Evolutionary conservation across 176 grass and related monocot genomes (phyloP).

Genomic region (Panicum miliaceum): DNA sequence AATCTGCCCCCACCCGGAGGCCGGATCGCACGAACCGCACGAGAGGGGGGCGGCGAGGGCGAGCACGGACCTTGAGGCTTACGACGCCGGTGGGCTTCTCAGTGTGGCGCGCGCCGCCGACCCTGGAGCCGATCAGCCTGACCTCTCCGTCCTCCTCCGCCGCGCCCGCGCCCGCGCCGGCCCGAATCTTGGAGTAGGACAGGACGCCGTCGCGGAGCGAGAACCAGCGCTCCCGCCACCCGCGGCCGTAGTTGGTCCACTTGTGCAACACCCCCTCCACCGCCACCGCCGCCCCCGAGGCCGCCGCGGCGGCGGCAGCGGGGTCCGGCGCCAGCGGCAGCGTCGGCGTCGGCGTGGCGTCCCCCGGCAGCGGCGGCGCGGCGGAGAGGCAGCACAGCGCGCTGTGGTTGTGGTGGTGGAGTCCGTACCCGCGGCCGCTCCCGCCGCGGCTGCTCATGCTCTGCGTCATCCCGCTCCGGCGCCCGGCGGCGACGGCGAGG

Average conservation of each 20-base stretch:
- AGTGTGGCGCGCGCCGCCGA: constrained; percentile 26
- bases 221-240: constrained; percentile 83
- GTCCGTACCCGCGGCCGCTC: background rate
- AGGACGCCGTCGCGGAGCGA: constrained; percentile 71
- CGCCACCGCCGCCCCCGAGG: constrained; percentile 29
- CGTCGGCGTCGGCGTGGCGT: constrained; percentile 27
- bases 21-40: constrained; percentile 35
- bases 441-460: constrained; percentile 33
- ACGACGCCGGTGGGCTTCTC: constrained; percentile 59
- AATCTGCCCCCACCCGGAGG: constrained; percentile 13
- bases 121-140: constrained; percentile 59
- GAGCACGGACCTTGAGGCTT: constrained; percentile 36
- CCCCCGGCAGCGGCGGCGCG: constrained; percentile 32
- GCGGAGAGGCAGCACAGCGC: constrained; percentile 70
- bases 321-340: constrained; percentile 32
- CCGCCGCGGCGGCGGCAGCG: background rate
- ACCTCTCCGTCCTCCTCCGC: constrained; percentile 40
- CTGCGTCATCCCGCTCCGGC: constrained; percentile 23
- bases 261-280: constrained; percentile 73
- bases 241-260: constrained; percentile 90
- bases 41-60: background rate
- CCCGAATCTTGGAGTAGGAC: constrained; percentile 86
- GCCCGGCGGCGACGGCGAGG: constrained; percentile 25
- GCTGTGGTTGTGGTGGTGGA: constrained; percentile 24
- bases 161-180: background rate